A percentile compares a stretch with the other conserved stretches of the same genome.
Evolutionary conservation across 2,329 filamentous ascomycete species (phyloP).

Genomic region (Botrytis byssoidea): DNA sequence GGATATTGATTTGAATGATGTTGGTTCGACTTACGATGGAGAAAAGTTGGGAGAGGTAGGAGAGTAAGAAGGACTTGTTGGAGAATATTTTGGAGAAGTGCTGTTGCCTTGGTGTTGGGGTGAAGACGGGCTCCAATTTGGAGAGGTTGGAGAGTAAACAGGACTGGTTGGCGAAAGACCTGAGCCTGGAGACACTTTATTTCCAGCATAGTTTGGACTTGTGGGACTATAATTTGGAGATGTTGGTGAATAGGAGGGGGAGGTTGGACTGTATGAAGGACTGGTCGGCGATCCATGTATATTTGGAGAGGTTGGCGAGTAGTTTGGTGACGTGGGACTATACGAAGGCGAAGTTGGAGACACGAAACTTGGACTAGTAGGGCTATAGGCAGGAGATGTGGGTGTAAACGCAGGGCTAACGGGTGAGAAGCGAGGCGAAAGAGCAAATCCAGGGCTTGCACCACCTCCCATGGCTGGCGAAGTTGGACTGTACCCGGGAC

Average conservation of each 20-base stretch:
- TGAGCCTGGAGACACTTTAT: conserved; percentile 34
- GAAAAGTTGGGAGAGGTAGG: conserved; percentile 37
- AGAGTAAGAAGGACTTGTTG: conserved; percentile 34
- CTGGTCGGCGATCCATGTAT: conserved; percentile 36
- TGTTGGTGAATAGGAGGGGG: conserved; percentile 38
- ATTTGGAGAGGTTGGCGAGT: conserved; percentile 37
- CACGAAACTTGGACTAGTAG: conserved; percentile 40
- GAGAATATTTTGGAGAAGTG: conserved; percentile 43
- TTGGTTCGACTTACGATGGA: conserved; percentile 29
- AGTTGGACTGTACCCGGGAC: conserved; percentile 44
- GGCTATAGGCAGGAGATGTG: conserved; percentile 39
- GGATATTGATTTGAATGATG: neutral
- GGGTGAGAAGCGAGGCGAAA: conserved; percentile 58
- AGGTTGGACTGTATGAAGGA: conserved; percentile 37
- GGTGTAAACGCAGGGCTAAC: conserved; percentile 45
- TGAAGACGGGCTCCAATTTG: conserved; percentile 37
- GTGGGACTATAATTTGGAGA: conserved; percentile 38
- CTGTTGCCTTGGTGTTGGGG: conserved; percentile 32
- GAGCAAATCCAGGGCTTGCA: conserved; percentile 53
- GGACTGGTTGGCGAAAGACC: conserved; percentile 37
- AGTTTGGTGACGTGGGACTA: conserved; percentile 49
- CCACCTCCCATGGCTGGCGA: conserved; percentile 54
- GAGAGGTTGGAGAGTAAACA: conserved; percentile 37
- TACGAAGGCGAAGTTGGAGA: conserved; percentile 68
- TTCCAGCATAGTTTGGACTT: conserved; percentile 34